Conservation (phyloP, 2,329 filamentous ascomycete genomes). For the Hypoxylon sp. region DNA sequence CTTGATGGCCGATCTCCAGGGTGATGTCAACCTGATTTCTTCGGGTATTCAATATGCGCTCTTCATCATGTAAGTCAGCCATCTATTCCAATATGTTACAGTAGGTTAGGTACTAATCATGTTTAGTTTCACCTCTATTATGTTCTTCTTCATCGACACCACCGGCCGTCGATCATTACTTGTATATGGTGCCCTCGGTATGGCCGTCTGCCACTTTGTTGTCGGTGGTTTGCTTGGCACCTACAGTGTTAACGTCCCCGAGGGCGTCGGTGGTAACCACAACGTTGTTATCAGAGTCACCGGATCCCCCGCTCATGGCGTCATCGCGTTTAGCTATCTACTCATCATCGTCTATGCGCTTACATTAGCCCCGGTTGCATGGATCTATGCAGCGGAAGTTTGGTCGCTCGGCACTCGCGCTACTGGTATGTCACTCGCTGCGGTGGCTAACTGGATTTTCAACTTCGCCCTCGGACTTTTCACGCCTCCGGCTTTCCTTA, state of each 20-base stretch:
- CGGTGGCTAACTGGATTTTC: conserved; percentile 69
- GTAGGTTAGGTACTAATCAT: conserved; percentile 29
- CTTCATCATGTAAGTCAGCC: conserved; percentile 59
- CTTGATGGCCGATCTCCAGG: conserved; percentile 69
- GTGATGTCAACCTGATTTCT: conserved; percentile 68
- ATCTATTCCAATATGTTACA: neutral
- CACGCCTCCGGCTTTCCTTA: conserved; percentile 70
- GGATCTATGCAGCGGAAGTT: conserved; percentile 77
- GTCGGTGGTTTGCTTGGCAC: conserved; percentile 68
- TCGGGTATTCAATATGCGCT: conserved; percentile 70
- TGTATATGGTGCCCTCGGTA: conserved; percentile 75
- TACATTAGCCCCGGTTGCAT: conserved; percentile 74
- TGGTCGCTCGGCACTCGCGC: conserved; percentile 74
- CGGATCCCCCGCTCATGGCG: conserved; percentile 69
- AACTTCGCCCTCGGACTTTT: conserved; percentile 74
- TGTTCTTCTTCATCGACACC: conserved; percentile 68
- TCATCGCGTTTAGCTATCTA: conserved; percentile 77
- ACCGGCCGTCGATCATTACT: conserved; percentile 75
- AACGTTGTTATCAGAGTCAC: conserved; percentile 69
- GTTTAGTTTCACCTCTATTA: conserved; percentile 61
- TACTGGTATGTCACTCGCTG: conserved; percentile 71
- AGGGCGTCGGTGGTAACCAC: conserved; percentile 63
- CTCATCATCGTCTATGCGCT: conserved; percentile 75
- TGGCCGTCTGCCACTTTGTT: conserved; percentile 73
- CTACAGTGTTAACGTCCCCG: conserved; percentile 61